Evolutionary conservation across 495 filamentous ascomycete genomes (phyloP), one percentile per base, ranked within the genome.

Genomic region (Immersiella caudata): DNA sequence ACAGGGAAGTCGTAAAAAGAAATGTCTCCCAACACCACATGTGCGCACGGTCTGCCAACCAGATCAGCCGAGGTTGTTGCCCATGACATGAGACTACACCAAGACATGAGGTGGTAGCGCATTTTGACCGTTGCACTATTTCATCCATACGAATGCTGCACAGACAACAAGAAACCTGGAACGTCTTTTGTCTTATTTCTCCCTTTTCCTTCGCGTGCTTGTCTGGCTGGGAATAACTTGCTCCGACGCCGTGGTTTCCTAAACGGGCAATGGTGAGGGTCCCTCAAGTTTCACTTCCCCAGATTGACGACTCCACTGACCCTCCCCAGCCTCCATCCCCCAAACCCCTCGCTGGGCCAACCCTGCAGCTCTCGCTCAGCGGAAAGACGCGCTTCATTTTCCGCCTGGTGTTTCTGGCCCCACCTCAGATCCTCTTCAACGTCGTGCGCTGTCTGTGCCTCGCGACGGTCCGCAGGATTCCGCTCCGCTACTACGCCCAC

Each of bases 351-450:
- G 5, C 9, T 18, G 5, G 40, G 40, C 5, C 9, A 2, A 12
- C 40, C 40, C 40, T 12, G 16, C 40, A 46, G 11, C 40, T 46
- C 40, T 46, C 40, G 11, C 40, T 46, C 40, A 18, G 11, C 40
- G 40, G 11, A 8, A 27, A 59, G 26, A 6, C 26, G 8, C 27
- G 24, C 33, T 40, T 60, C 25, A 25, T 52, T 3, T 36, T 33
- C 25, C 1, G n/a, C 16, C 11, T 59, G 21, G 21, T 59, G 5
- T 59, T 59, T 5, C 27, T 40, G 69, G 72, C 62, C 25, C 65
- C 65, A 2, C 64, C 68, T 1, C 62, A 67, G 24, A 20, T 72
- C 36, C 27, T 65, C 62, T 25, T 74, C 70, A 71, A 71, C 66
- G 6, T 69, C 51, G 21, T 66, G 60, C 70, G 68, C 46, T 70